Evolutionary conservation across 2,329 filamentous ascomycete genomes (phyloP).

Genomic region (Pseudohalonectria lignicola): DNA sequence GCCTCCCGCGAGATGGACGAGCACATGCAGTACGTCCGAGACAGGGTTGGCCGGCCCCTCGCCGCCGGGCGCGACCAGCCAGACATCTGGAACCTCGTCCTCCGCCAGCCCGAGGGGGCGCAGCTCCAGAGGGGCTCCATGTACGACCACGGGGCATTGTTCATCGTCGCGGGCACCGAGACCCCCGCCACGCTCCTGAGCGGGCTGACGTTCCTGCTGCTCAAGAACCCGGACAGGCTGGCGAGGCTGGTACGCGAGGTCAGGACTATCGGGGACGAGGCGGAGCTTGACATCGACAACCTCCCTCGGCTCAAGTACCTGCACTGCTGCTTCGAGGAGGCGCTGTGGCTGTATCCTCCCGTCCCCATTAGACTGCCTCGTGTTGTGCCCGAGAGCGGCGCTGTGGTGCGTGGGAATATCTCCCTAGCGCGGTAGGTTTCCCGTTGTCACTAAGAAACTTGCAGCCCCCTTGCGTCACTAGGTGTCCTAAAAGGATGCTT

Average conservation of each 20-base stretch:
- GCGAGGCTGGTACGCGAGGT: constrained; percentile 1
- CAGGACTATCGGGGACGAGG: constrained; percentile 6
- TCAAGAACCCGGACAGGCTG: constrained; percentile 14
- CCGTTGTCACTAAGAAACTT: not conserved
- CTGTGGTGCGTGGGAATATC: constrained; percentile 12
- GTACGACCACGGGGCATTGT: constrained; percentile 8
- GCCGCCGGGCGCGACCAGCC: not conserved
- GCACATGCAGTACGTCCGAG: not conserved
- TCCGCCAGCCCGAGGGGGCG: not conserved
- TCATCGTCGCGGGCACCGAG: constrained; percentile 34
- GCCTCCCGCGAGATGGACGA: too few species aligned
- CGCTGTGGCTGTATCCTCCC: constrained; percentile 15
- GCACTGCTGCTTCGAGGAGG: constrained; percentile 19
- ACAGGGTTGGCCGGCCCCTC: constrained; percentile 1
- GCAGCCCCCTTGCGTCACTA: too few species aligned
- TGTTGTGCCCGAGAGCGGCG: constrained; percentile 7
- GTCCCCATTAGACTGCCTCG: constrained; percentile 10
- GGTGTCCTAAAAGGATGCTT: too few species aligned
- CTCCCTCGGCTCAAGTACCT: constrained; percentile 17
- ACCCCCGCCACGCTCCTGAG: constrained; percentile 31
- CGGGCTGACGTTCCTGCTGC: constrained; percentile 18
- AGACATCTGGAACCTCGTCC: constrained; percentile 3
- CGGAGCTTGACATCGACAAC: constrained; percentile 15
- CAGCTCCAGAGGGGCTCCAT: not conserved
- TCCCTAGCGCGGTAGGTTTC: constrained; percentile 15